Percentiles rank a stretch among this genome's conserved stretches.
Evolutionary conservation across 139 green algal species (phyloP).

Genomic region (Chlorella sorokiniana): DNA sequence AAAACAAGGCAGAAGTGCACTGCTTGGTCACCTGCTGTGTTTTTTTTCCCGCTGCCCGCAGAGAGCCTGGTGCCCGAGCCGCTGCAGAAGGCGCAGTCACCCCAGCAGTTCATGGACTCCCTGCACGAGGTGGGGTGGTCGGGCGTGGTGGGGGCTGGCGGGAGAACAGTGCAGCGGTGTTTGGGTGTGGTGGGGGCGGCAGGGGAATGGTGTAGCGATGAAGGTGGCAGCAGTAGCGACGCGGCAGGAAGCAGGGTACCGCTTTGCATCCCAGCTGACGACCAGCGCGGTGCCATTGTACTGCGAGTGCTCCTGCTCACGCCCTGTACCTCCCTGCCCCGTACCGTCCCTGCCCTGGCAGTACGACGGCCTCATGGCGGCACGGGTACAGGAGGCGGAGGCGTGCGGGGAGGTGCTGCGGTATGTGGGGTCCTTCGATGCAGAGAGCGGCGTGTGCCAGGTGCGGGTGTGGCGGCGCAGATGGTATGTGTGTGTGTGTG

Average conservation of each 20-base stretch:
- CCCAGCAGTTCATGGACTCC: constrained; percentile 73
- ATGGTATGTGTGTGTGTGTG: no score
- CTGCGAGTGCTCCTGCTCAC: neutral
- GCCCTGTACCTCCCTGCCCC: neutral
- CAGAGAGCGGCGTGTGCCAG: constrained; percentile 58
- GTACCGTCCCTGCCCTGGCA: constrained; percentile 47
- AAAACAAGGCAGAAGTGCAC: no score
- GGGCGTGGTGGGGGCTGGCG: neutral
- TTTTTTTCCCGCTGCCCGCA: constrained; percentile 39
- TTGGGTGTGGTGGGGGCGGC: neutral
- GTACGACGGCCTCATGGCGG: constrained; percentile 82
- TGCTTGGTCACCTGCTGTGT: no score
- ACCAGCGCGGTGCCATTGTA: neutral
- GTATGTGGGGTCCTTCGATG: constrained; percentile 91
- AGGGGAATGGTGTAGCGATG: no score
- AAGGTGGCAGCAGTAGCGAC: neutral
- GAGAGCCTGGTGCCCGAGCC: constrained; percentile 83
- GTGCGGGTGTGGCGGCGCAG: constrained; percentile 29
- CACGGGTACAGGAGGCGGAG: constrained; percentile 64
- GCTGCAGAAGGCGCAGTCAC: constrained; percentile 42
- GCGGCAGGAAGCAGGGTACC: neutral
- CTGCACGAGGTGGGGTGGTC: constrained; percentile 68
- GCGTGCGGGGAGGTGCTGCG: constrained; percentile 77
- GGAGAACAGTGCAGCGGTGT: no score
- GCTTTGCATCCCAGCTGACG: neutral